A percentile compares a stretch with the other conserved stretches of the same genome.
Evolutionary conservation across 768 basidiomycete genomes (phyloP).

Genomic region (Favolaschia claudopus): DNA sequence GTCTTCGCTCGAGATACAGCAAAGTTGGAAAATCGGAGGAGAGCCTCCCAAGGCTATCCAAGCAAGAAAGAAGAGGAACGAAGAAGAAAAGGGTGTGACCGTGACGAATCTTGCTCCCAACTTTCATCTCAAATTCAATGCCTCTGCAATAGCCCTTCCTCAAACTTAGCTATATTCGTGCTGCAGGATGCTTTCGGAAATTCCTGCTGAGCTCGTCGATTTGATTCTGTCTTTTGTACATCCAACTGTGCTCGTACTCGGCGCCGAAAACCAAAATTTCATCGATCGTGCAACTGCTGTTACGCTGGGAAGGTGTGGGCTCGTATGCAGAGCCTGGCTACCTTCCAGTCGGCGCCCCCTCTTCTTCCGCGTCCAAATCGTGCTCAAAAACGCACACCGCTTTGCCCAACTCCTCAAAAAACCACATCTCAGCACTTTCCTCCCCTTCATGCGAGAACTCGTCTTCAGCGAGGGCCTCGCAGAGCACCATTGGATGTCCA

Average conservation of each 20-base stretch:
- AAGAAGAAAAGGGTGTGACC: too few relatives aligned
- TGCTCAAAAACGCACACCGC: neutral
- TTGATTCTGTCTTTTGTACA: neutral
- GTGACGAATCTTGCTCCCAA: too few relatives aligned
- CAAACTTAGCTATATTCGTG: too few relatives aligned
- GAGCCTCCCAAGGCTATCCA: too few relatives aligned
- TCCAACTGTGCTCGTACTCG: neutral
- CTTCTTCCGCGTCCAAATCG: neutral
- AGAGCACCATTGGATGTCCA: conserved; percentile 1
- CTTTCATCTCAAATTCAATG: too few relatives aligned
- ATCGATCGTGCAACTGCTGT: neutral
- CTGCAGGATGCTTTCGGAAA: too few relatives aligned
- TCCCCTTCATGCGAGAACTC: conserved; percentile 2
- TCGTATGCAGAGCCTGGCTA: conserved; percentile 1
- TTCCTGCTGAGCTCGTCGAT: neutral
- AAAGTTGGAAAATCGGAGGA: too few relatives aligned
- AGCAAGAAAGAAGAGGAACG: too few relatives aligned
- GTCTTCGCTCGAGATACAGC: too few relatives aligned
- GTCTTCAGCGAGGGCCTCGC: neutral
- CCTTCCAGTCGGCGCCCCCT: neutral
- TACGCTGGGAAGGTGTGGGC: neutral
- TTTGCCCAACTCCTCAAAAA: neutral
- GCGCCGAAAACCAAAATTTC: neutral
- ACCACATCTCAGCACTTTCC: neutral
- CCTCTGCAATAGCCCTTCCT: too few relatives aligned